These are phyloP conservation scores for Scleroderma citrinum DNA, from an alignment of 768 basidiomycete species.

Conservation along the genomic window DNA sequence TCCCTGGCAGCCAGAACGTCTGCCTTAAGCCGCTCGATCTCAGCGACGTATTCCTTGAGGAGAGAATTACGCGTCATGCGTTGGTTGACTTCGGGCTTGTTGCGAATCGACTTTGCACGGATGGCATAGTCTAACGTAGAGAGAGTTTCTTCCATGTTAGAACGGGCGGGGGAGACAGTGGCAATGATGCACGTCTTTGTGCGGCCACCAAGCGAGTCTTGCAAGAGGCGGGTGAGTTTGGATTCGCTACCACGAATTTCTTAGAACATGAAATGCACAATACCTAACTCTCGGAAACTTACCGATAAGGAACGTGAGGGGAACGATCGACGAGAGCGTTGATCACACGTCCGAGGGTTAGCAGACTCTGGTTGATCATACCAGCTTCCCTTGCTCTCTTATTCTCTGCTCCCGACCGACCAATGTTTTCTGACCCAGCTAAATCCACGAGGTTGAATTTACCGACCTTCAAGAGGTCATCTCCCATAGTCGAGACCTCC, in stretches of 20 bases:
- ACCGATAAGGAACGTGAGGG: slow-evolving; percentile 93
- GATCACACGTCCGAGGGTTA: slow-evolving; percentile 96
- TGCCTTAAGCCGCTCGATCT: slow-evolving; percentile 89
- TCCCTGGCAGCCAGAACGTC: slow-evolving; percentile 89
- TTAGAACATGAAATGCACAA: neutral
- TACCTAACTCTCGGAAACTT: slow-evolving; percentile 10
- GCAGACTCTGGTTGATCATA: slow-evolving; percentile 95
- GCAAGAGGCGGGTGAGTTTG: slow-evolving; percentile 92
- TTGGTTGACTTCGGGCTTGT: slow-evolving; percentile 93
- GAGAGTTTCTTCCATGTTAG: slow-evolving; percentile 94
- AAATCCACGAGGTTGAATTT: slow-evolving; percentile 97
- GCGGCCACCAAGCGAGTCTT: slow-evolving; percentile 96
- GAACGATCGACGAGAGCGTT: slow-evolving; percentile 92
- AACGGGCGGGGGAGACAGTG: slow-evolving; percentile 89
- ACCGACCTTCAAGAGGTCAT: slow-evolving; percentile 88
- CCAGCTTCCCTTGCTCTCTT: slow-evolving; percentile 94
- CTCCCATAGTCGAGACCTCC: slow-evolving; percentile 68
- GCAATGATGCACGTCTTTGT: slow-evolving; percentile 99
- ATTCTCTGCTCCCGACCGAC: slow-evolving; percentile 91
- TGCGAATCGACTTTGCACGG: slow-evolving; percentile 90
- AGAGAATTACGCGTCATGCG: slow-evolving; percentile 89
- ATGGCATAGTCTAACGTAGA: slow-evolving; percentile 97
- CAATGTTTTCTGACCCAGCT: slow-evolving; percentile 97
- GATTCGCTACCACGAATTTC: slow-evolving; percentile 62
- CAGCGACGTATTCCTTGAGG: slow-evolving; percentile 87